Evolutionary conservation across 202 grass and related monocot species (phyloP).

Genomic region (Dendrocalamus latiflorus): DNA sequence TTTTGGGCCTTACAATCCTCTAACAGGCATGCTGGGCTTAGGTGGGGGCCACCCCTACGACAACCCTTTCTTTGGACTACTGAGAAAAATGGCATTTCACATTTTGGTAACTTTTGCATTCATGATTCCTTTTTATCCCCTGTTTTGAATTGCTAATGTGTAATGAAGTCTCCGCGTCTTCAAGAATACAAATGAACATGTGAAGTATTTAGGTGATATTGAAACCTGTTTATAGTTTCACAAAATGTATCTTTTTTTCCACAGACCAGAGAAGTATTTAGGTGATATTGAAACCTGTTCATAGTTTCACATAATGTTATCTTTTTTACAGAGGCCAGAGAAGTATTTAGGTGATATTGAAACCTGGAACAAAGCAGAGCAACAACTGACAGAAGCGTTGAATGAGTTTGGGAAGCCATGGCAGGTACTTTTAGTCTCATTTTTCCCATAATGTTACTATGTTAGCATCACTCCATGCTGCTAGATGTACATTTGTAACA

Average conservation of each 20-base stretch:
- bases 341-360: slow-evolving; percentile 94
- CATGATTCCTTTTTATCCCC: neutral
- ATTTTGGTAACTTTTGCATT: slow-evolving; percentile 7
- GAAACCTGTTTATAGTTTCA: too few relatives aligned
- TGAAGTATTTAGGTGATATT: too few relatives aligned
- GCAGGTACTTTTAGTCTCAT: slow-evolving; percentile 53
- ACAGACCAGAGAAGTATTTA: too few relatives aligned
- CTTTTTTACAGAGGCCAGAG: slow-evolving; percentile 69
- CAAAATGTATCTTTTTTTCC: too few relatives aligned
- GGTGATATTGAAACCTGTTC: neutral
- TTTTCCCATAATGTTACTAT: neutral
- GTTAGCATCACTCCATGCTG: neutral
- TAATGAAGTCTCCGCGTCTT: neutral
- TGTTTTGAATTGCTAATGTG: neutral
- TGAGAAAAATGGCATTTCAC: neutral
- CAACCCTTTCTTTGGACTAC: neutral
- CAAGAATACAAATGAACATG: neutral
- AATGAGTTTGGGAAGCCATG: slow-evolving; percentile 93
- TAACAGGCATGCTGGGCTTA: too few relatives aligned
- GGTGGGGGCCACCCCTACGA: too few relatives aligned
- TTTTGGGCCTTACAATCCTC: too few relatives aligned
- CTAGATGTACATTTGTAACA: slow-evolving; percentile 7
- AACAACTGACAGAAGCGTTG: slow-evolving; percentile 81
- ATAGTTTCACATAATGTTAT: slow-evolving; percentile 14
- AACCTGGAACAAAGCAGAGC: slow-evolving; percentile 94